Base-by-base conservation (phyloP, 768 basidiomycete genomes). In the Crepidotus variabilis region DNA sequence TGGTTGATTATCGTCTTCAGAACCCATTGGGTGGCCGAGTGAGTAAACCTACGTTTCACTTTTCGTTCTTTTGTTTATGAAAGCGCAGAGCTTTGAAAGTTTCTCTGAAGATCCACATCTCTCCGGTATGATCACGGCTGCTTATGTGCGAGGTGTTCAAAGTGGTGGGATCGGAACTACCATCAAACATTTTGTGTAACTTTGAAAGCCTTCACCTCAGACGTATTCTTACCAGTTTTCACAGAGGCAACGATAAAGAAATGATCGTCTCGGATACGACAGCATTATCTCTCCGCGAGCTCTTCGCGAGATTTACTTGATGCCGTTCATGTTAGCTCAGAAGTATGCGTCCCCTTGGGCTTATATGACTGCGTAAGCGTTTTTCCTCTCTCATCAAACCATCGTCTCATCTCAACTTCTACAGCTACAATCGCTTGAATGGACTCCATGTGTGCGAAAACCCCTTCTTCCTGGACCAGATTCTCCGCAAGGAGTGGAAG, bases 161-260 rank as follows among this genome's bases (percentile, higher is more conserved):
- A 80, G 69, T 18, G 81, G 82, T n/a, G 90, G 90, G 1, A 83
- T 94, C 47, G 88, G 86, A 18, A 78, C 83, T 5, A 78, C 87
- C 2, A 87, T 92, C 74, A 93, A 93, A 67, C 92, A 93, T 66
- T 92, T 89, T 59, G 84, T 86, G 86, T 86, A 68, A n/a, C 75
- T 61, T 2, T 7, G 32, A 49, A 2, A 28, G 33, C 18, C 9
- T 33, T 28, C 18, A 22, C 16, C 23, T 21, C 14, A 13, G 36
- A 35, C 24, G 11, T n/a, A 21, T 33, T 20, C 23, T 50, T 20
- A 9, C 14, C 6, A 20, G 24, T 22, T 23, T 16, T 47, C 45
- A 35, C 57, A 86, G 85, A 18, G 84, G 81, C 21, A 93, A 92
- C 63, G 91, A 93, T 72, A 90, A 91, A 69, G 90, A 92, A 67